A percentile compares a stretch with the other conserved stretches of the same genome.
phyloP scores from a whole-genome alignment of 2,329 filamentous ascomycete species.

The Cladobotryum mycophilum region DNA sequence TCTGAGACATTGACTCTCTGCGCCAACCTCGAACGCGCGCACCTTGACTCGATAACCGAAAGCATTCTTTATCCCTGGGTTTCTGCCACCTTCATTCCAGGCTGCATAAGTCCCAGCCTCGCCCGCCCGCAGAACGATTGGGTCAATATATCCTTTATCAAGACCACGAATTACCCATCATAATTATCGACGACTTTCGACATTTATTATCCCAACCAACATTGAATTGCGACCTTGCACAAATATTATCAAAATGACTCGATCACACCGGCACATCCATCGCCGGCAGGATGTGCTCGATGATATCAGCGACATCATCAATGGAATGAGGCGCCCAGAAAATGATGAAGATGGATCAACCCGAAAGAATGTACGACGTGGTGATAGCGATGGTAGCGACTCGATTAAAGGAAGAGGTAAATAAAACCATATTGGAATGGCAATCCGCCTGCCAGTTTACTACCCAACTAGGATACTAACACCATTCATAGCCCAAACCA shows the following conservation, averaged over 20 bases:
- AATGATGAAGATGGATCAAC: not conserved
- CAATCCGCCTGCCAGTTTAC: too few species aligned
- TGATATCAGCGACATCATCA: constrained; percentile 21
- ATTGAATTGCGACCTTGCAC: not conserved
- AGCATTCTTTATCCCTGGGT: constrained; percentile 22
- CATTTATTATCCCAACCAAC: not conserved
- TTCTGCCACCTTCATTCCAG: constrained; percentile 25
- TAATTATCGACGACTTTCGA: constrained; percentile 8
- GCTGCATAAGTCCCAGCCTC: constrained; percentile 13
- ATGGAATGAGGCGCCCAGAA: constrained; percentile 11
- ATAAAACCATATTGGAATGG: not conserved
- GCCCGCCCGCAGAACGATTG: not conserved
- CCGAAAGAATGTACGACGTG: not conserved
- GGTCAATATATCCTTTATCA: constrained; percentile 10
- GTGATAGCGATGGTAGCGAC: not conserved
- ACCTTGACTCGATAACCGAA: constrained; percentile 17
- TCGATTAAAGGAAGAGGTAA: not conserved
- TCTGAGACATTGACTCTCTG: constrained; percentile 20
- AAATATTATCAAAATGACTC: constrained; percentile 22
- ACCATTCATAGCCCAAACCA: constrained; percentile 12
- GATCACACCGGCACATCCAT: constrained; percentile 23
- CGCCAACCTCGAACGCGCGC: constrained; percentile 16
- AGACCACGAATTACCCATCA: constrained; percentile 11
- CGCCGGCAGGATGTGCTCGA: constrained; percentile 21
- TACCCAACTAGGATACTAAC: not conserved